Base-by-base conservation (phyloP, 2,329 filamentous ascomycete species). In the Elsinoe batatas region DNA sequence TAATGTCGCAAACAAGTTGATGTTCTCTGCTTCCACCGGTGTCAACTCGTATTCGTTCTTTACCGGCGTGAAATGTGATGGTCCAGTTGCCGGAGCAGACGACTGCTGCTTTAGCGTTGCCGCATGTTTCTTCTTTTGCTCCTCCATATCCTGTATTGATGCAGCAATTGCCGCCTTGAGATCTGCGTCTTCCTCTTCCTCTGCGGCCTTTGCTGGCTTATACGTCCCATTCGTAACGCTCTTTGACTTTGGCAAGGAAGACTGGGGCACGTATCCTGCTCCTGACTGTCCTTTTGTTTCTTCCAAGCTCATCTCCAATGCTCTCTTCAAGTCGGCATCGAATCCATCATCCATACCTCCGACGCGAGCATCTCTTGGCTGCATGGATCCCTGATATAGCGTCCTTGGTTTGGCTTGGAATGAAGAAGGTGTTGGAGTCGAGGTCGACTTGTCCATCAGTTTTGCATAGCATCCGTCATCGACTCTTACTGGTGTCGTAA, bases 41-140 rank as follows among this genome's bases (percentile, higher is more conserved):
- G 88, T 94, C 54, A 98, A 78, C 71, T 98, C 93, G 67, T 96
- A 95, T 63, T 96, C 89, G 64, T 91, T 94, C 73, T 91, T 95
- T 11, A 55, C 42, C 1, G 88, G 86, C 42, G 76, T 74, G n/a
- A 79, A 74, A 20, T 77, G 68, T 10, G 76, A 70, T 2, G 74
- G 69, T 3, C 74, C 68, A 13, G 74, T 71, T 22, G 75, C 73
- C 1, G 77, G 73, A 36, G 74, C 77, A 10, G 61, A 59, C 5
- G 65, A 65, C 59, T 93, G 88, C 65, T 88, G 83, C 68, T 93
- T 94, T 63, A 97, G 78, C 1, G 83, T 83, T 4, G 86, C 87
- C 1, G 90, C 83, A 68, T 97, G 90, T 62, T 84, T 84, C 72
- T 91, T 86, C 76, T 98, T 97, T 69, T 98, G 91, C 69, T 96